Evolutionary conservation across 768 basidiomycete genomes (phyloP).

Genomic region (Lentinula sp.): DNA sequence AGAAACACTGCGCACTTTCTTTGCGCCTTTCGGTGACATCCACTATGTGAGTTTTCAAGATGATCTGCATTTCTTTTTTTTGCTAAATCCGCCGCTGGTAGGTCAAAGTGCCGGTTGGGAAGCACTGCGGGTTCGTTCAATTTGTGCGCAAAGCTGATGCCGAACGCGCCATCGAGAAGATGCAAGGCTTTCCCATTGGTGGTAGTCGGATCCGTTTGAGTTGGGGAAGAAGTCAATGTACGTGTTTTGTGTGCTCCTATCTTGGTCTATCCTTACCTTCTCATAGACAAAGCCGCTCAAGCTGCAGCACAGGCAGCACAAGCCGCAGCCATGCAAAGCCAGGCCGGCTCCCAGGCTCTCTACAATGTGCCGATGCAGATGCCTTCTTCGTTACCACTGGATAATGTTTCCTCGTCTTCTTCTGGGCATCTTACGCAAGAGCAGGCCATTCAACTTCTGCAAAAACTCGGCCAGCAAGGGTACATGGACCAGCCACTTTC

Average conservation of each 20-base stretch:
- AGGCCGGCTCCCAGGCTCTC: slow-evolving; percentile 12
- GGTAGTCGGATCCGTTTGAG: slow-evolving; percentile 87
- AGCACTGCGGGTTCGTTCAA: slow-evolving; percentile 95
- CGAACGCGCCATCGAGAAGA: slow-evolving; percentile 88
- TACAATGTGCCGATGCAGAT: slow-evolving; percentile 6
- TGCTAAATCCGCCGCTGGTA: slow-evolving; percentile 21
- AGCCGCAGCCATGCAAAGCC: slow-evolving; percentile 58
- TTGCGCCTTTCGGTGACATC: slow-evolving; percentile 88
- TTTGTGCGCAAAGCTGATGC: slow-evolving; percentile 90
- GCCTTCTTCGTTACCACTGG: neutral
- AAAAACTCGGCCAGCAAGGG: slow-evolving; percentile 43
- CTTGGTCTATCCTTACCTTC: slow-evolving; percentile 5
- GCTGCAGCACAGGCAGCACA: slow-evolving; percentile 83
- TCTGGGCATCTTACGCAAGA: slow-evolving; percentile 45
- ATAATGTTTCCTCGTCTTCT: slow-evolving; percentile 14
- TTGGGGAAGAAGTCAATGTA: slow-evolving; percentile 93
- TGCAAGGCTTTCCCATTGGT: slow-evolving; percentile 94
- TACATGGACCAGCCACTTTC: slow-evolving; percentile 20
- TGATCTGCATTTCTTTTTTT: neutral
- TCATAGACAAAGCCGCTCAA: slow-evolving; percentile 81
- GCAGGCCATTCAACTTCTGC: slow-evolving; percentile 56
- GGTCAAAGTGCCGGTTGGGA: slow-evolving; percentile 96
- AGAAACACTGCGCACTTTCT: slow-evolving; percentile 87
- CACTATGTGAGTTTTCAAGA: slow-evolving; percentile 60
- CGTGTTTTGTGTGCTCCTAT: slow-evolving; percentile 17